phyloP scores from a whole-genome alignment of 1,284 basidiomycete genomes.

The Ceratobasidium sp. region DNA sequence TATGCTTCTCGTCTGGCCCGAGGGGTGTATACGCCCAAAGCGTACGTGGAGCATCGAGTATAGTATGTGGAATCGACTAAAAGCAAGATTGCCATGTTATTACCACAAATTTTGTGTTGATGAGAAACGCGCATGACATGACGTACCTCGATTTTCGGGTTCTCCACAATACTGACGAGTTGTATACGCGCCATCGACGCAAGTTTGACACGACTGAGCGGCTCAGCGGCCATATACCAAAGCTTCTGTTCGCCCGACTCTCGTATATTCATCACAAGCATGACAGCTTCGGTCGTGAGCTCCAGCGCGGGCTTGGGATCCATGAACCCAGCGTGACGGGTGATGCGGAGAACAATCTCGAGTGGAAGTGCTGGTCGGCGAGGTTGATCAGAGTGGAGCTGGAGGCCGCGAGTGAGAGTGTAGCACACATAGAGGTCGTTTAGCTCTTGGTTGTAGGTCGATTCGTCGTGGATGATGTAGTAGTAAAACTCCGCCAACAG shows the following conservation, averaged over 20 bases:
- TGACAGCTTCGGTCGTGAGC: background rate
- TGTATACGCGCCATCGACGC: conserved; percentile 36
- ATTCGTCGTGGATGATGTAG: conserved; percentile 20
- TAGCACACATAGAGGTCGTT: conserved; percentile 33
- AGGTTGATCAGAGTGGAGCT: conserved; percentile 3
- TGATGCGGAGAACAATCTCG: conserved; percentile 29
- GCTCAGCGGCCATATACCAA: conserved; percentile 2
- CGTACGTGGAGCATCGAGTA: background rate
- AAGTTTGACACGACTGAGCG: conserved; percentile 14
- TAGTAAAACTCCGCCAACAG: conserved; percentile 21
- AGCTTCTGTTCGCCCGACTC: background rate
- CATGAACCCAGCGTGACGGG: conserved; percentile 26
- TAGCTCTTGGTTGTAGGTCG: conserved; percentile 28
- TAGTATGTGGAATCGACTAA: background rate
- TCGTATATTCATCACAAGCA: background rate
- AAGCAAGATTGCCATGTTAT: background rate
- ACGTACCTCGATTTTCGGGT: background rate
- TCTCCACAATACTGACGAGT: conserved; percentile 1
- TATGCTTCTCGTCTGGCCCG: background rate
- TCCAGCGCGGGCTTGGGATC: conserved; percentile 18
- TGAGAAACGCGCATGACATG: too few species aligned
- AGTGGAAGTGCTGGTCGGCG: conserved; percentile 21
- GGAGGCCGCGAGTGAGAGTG: conserved; percentile 28
- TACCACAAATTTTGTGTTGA: background rate
- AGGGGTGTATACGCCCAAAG: conserved; percentile 24